These are phyloP conservation scores for Agaricus sinodeliciosus DNA, from an alignment of 768 basidiomycete species.

Conservation along the genomic window DNA sequence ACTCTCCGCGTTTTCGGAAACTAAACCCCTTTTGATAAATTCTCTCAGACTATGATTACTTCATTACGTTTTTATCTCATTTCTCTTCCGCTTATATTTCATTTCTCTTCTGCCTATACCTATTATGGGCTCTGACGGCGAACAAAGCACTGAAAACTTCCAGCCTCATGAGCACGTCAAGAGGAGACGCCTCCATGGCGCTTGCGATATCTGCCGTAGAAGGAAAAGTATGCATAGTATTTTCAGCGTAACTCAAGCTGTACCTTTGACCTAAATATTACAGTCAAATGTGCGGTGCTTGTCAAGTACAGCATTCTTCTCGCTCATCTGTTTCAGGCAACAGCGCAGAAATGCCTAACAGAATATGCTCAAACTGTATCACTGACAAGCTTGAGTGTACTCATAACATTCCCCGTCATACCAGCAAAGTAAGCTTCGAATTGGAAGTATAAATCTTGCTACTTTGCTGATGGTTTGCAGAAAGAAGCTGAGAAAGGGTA, in stretches of 20 bases:
- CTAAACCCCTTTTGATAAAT: no score
- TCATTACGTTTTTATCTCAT: not conserved
- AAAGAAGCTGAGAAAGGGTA: slow-evolving; percentile 31
- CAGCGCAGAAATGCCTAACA: slow-evolving; percentile 51
- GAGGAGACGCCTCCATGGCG: slow-evolving; percentile 35
- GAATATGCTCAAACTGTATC: slow-evolving; percentile 52
- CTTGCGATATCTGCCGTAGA: slow-evolving; percentile 41
- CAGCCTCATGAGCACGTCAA: slow-evolving; percentile 19
- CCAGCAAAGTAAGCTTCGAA: slow-evolving; percentile 33
- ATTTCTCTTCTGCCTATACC: not conserved
- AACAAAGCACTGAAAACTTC: not conserved
- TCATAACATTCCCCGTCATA: slow-evolving; percentile 41
- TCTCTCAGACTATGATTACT: no score
- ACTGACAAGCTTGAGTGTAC: slow-evolving; percentile 43
- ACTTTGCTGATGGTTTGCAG: slow-evolving; percentile 12
- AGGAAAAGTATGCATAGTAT: slow-evolving; percentile 30
- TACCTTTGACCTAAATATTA: slow-evolving; percentile 2
- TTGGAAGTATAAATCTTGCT: not conserved
- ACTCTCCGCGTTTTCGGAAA: no score
- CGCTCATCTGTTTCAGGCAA: slow-evolving; percentile 33
- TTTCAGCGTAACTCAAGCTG: not conserved
- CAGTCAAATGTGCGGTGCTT: slow-evolving; percentile 32
- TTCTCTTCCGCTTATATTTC: no score
- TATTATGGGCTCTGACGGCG: slow-evolving; percentile 15
- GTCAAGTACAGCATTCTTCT: not conserved